Evolutionary conservation across 352 stramenopile genomes (phyloP), one percentile per base, ranked within the genome.

Genomic region (Thalassiosira hispida): DNA sequence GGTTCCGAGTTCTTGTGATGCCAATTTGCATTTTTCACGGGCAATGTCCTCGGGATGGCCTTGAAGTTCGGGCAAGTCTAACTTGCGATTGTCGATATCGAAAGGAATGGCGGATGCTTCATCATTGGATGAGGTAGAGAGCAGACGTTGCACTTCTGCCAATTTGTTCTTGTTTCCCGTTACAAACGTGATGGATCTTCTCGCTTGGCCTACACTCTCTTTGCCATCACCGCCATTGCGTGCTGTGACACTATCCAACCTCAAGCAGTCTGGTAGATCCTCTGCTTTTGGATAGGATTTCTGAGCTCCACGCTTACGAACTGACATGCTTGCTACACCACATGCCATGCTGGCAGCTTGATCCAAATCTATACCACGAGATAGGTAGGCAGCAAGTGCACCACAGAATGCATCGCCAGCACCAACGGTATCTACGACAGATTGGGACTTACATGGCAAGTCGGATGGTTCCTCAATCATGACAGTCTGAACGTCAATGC

Each of bases 1-100:
- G 35, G 75, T 79, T 35, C 78, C 55, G 12, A 94, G 53, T 77
- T 96, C 71, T 66, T 95, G 75, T 18, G 94, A 92, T 9, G 97
- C 97, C 18, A 98, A 85, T 7, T 79, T 78, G 78, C 96, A 99
- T 84, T 99, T 99, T 77, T 98, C 94, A 52, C 84, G 87, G 20
- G 96, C 96, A 56, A 99, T 97, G 76, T 98, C 95, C 35, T 92
- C 84, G 6, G 97, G 96, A 9, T 56, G 68, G 44, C 97, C 97
- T 91, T 99, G 97, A 47, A 99, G 91, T 86, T 99, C 97, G 4
- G 97, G 96, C n/a, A 99, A 88, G 79, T 99, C 96, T 56, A 99
- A 76, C 29, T 96, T 94, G 66, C 95, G 87, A 79, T 97, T 98
- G 27, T 91, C 90, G 76, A 98, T 77, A 68, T 96, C 89, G 49